A percentile compares a stretch with the other conserved stretches of the same genome.
Conservation (phyloP, 352 stramenopile genomes). For the Phytophthora fragariaefolia region DNA sequence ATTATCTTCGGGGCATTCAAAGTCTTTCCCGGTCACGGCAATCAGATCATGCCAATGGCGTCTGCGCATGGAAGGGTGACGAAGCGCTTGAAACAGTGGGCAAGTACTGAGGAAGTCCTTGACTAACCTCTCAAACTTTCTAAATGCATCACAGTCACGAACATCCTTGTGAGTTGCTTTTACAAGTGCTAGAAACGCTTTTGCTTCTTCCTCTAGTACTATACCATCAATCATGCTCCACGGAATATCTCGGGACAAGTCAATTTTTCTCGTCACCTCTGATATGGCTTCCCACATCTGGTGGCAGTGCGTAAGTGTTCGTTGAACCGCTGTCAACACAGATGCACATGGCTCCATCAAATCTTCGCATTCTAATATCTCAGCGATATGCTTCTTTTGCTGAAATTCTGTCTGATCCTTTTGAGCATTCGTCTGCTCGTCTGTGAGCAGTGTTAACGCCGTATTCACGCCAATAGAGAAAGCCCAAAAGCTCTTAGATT, state of each 20-base stretch:
- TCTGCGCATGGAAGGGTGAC: constrained; percentile 75
- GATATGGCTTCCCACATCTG: constrained; percentile 90
- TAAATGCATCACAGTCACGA: constrained; percentile 92
- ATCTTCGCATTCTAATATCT: constrained; percentile 93
- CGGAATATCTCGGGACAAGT: constrained; percentile 86
- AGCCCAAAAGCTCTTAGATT: constrained; percentile 67
- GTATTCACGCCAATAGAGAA: constrained; percentile 53
- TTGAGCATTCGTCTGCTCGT: constrained; percentile 46
- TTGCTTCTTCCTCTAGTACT: constrained; percentile 94
- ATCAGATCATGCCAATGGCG: constrained; percentile 81
- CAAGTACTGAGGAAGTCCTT: constrained; percentile 83
- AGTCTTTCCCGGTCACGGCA: constrained; percentile 56
- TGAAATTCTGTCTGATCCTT: constrained; percentile 47
- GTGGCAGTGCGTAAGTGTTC: constrained; percentile 74
- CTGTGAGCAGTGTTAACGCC: constrained; percentile 50
- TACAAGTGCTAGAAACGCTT: constrained; percentile 84
- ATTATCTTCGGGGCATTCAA: constrained; percentile 76
- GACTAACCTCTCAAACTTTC: constrained; percentile 80
- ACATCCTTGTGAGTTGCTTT: constrained; percentile 92
- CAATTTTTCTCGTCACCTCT: constrained; percentile 90
- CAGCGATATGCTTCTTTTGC: constrained; percentile 88
- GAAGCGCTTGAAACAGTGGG: constrained; percentile 80
- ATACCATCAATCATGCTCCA: constrained; percentile 93
- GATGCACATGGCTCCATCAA: constrained; percentile 83
- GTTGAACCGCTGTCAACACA: constrained; percentile 80